Evolutionary conservation across 2,329 filamentous ascomycete genomes (phyloP).

Genomic region (Diaporthe capsici): DNA sequence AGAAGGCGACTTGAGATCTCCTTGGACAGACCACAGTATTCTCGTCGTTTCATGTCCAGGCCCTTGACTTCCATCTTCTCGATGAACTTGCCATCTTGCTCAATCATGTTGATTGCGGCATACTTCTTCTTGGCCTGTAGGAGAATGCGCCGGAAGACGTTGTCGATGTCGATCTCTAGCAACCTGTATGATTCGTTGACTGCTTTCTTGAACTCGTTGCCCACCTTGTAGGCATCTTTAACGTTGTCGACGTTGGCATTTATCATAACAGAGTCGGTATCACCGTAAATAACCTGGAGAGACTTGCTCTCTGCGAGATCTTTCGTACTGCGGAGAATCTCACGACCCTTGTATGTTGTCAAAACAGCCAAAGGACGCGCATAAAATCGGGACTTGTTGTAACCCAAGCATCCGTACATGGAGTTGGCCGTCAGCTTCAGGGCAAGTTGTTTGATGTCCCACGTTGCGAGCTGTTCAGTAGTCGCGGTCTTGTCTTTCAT

Average conservation of each 20-base stretch:
- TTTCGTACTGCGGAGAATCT: conserved; percentile 96
- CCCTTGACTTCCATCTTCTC: conserved; percentile 99
- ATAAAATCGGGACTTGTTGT: conserved; percentile 97
- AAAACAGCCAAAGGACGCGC: conserved; percentile 94
- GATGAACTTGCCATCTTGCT: conserved; percentile 88
- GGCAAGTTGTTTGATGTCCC: conserved; percentile 98
- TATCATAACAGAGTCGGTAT: conserved; percentile 99
- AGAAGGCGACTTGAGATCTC: conserved; percentile 91
- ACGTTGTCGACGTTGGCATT: conserved; percentile 98
- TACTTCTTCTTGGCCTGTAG: conserved; percentile 99
- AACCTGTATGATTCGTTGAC: conserved; percentile 95
- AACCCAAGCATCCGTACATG: conserved; percentile 99
- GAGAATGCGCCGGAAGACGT: conserved; percentile 92
- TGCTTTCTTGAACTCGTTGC: conserved; percentile 92
- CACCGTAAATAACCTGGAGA: conserved; percentile 96
- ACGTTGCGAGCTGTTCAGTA: conserved; percentile 87
- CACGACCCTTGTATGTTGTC: conserved; percentile 96
- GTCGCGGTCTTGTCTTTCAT: conserved; percentile 97
- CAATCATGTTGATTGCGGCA: conserved; percentile 93
- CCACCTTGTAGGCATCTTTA: conserved; percentile 89
- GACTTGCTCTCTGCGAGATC: conserved; percentile 92
- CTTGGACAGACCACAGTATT: conserved; percentile 96
- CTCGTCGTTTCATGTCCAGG: conserved; percentile 96
- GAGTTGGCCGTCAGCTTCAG: conserved; percentile 98
- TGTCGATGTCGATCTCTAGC: conserved; percentile 98